Conservation (phyloP, 2,329 filamentous ascomycete genomes). For the Xylariales sp. region DNA sequence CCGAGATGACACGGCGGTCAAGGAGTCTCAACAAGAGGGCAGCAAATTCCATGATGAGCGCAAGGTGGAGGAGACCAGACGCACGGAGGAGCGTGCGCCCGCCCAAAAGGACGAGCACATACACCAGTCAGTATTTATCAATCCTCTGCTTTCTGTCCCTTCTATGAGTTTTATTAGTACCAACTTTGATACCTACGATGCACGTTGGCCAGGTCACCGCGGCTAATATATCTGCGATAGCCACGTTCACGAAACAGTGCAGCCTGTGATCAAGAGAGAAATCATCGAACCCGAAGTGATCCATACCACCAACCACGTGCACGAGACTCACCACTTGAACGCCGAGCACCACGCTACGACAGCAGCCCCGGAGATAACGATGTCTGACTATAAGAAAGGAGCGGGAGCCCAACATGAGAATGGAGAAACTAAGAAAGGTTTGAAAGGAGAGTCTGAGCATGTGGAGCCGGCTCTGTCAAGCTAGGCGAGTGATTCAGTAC, state of each 20-base stretch:
- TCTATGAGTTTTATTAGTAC: neutral
- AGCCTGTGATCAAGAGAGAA: slow-evolving; percentile 3
- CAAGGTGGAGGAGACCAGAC: neutral
- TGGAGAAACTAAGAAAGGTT: no score
- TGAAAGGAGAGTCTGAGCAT: no score
- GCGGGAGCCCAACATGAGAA: no score
- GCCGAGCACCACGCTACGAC: neutral
- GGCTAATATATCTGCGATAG: neutral
- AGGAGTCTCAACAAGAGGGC: neutral
- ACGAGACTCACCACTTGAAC: slow-evolving; percentile 4
- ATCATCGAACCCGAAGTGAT: slow-evolving; percentile 1
- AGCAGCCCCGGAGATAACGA: neutral
- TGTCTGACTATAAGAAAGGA: neutral
- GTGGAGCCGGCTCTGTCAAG: no score
- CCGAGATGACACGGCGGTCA: neutral
- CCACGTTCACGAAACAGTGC: slow-evolving; percentile 4
- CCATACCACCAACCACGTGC: slow-evolving; percentile 1
- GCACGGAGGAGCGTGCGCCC: neutral
- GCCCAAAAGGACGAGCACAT: slow-evolving; percentile 1
- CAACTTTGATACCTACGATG: no score
- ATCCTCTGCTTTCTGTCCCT: neutral
- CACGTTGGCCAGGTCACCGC: neutral
- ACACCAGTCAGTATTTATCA: slow-evolving; percentile 1
- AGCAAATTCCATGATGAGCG: neutral
- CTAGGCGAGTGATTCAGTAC: no score